Evolutionary conservation across 139 green algal genomes (phyloP), one percentile per base, ranked within the genome.

Genomic region (Haematococcus sp.): DNA sequence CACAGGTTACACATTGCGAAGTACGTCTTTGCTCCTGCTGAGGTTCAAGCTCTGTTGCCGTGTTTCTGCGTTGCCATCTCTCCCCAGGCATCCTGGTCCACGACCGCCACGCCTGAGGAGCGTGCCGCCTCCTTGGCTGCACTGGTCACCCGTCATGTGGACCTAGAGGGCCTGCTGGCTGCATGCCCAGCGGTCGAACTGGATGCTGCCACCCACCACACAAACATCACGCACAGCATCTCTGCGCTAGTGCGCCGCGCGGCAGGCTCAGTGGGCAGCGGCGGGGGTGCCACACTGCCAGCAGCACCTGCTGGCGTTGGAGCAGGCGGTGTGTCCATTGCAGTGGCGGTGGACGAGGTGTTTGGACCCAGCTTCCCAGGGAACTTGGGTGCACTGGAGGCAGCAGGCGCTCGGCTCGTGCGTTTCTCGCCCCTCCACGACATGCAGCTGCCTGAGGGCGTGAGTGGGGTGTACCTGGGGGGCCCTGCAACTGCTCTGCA

Each of bases 381-480:
- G 64, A 91, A 93, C 73, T 76, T 94, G 40, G 54, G 75, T 16
- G 74, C 93, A 52, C 70, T 93, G 70, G 69, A 79, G 46, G 70
- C 77, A 23, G 74, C 78, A 7, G 94, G 94, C 20, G 91, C 92
- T 19, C 40, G 40, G 40, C 7, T 49, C 7, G 40, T 49, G 40
- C 40, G 40, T 11, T 49, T 49, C 40, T 49, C 40, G 40, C 40
- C 40, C 7, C 40, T 49, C 7, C 40, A 49, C 11, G 40, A 49
- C 11, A 11, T 75, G 1, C 17, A 43, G n/a, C 81, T 98, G 44
- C 94, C 94, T 1, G 35, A 56, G 4, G 84, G 87, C 16, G 54
- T 96, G 22, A 72, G 86, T 3, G 95, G 81, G 9, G 35, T 98
- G 25, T 96, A 97, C 74, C 76, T 98, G 30, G 92, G 93, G 0